Evolutionary conservation across 345 rosid species (phyloP), one percentile per base, ranked within the genome.

Genomic region (Rubroshorea leprosula): DNA sequence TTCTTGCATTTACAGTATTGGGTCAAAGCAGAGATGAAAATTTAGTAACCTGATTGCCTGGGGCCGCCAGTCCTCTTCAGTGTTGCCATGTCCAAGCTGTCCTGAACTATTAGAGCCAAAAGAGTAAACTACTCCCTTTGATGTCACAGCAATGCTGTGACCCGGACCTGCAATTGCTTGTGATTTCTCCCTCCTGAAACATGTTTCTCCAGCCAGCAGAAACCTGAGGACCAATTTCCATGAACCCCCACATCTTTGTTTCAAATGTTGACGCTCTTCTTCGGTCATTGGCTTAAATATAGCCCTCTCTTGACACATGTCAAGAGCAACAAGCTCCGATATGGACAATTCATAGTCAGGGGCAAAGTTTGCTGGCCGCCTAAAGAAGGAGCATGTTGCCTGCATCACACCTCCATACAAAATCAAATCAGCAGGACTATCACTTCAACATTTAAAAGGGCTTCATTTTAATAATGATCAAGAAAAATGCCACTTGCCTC

Each of bases 141-240:
- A 78, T 6, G 96, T 89, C 68, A 93, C 86, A 13, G 75, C 96
- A 61, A 93, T 80, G 69, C 96, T 89, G 62, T 93, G 99, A 54
- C 99, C 92, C 13, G 99, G 96, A 58, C 99, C 99, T 29, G 97
- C 94, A 60, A 85, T 83, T 43, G 96, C 96, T 68, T 87, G 99
- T 2, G 96, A 85, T 61, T 78, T 93, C 80, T 89, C 99, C 69
- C 99, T 77, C 68, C 99, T 74, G 85, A 77, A 82, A 68, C 95
- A 83, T 39, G 73, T 69, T 72, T 93, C 99, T 57, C 92, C 96
- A 23, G 92, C 90, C 47, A 82, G 77, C 68, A 93, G 74, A 72
- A 85, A 89, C 72, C 82, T 82, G 31, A 93, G 77, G 52, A 89
- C 95, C 35, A 87, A 81, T 68, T 89, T 93, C 99, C 97, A 93